These are phyloP conservation scores for Zychaea mexicana DNA, from an alignment of 371 early-diverging fungal genomes.

Conservation along the genomic window DNA sequence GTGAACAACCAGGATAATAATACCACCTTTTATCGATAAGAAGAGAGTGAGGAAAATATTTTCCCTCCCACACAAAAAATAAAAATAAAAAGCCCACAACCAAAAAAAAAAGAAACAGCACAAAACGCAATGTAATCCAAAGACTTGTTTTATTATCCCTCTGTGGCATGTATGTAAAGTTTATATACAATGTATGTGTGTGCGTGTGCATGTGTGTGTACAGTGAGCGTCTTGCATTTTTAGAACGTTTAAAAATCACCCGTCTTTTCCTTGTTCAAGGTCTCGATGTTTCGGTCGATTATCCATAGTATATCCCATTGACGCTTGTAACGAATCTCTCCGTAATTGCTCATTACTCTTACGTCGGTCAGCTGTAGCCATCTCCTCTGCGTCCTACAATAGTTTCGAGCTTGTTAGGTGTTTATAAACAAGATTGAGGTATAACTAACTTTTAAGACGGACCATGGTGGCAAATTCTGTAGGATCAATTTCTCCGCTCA, in stretches of 20 bases:
- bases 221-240: too few relatives aligned
- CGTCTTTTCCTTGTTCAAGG: conserved; percentile 6
- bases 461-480: conserved; percentile 13
- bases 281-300: conserved; percentile 15
- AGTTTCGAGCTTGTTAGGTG: not conserved
- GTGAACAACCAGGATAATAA: conserved; percentile 7
- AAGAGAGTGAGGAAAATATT: not conserved
- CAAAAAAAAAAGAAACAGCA: too few relatives aligned
- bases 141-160: too few relatives aligned
- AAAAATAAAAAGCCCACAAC: not conserved
- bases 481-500: conserved; percentile 15
- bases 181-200: too few relatives aligned
- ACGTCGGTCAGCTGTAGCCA: conserved; percentile 21
- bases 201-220: too few relatives aligned
- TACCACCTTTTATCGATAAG: conserved; percentile 3
- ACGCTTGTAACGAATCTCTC: conserved; percentile 12
- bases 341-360: conserved; percentile 12
- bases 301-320: conserved; percentile 14
- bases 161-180: too few relatives aligned
- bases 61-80: not conserved
- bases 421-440: too few relatives aligned
- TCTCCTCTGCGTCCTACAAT: conserved; percentile 5
- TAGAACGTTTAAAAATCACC: not conserved
- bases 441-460: too few relatives aligned
- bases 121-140: too few relatives aligned